Base-by-base conservation (phyloP, 2,329 filamentous ascomycete species). In the Penicillium digitatum region DNA sequence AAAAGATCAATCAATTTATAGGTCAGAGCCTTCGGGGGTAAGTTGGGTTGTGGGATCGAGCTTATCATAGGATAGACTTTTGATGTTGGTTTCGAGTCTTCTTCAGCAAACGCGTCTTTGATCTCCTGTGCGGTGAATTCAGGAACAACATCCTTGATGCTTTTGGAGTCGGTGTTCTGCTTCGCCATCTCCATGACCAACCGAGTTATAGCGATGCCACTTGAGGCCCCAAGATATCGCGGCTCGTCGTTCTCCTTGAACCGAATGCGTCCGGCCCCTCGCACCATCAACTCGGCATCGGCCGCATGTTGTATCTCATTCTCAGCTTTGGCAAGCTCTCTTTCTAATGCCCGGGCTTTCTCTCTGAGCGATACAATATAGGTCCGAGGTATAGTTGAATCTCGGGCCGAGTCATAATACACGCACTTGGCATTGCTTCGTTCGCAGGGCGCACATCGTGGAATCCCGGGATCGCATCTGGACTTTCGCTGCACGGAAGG, bases 111-210 rank as follows among this genome's bases (percentile, higher is more conserved):
- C 75, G 90, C 78, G 78, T 88, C 82, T 82, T 87, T 80, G 77
- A 88, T 79, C 69, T 85, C 77, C 78, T 84, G 76, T 75, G 85
- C 69, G 72, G 84, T 72, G 76, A 85, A 69, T 82, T 92, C 88
- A 3, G 92, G 90, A 31, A 96, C 89, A 47, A 97, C 86, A 63
- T 96, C 91, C 55, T 90, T 91, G 70, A 97, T 96, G 62, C 87
- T 90, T 72, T 91, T 89, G 5, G 90, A 88, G 66, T 94, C 88
- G 26, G 91, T 95, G 67, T 93, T 95, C 60, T 91, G 87, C 76
- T 96, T 97, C 50, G 93, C 93, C 73, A 96, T 86, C 71, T 96
- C 92, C 88, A 99, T 96, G 11, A 99, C 87, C 63, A 97, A 81
- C 29, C 93, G 86, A 12, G 92, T 95, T 78, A 97, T 95, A 68